A percentile compares a stretch with the other conserved stretches of the same genome.
Evolutionary conservation across 805 yeast species (phyloP).

Genomic region (Kodamaea sagamina): DNA sequence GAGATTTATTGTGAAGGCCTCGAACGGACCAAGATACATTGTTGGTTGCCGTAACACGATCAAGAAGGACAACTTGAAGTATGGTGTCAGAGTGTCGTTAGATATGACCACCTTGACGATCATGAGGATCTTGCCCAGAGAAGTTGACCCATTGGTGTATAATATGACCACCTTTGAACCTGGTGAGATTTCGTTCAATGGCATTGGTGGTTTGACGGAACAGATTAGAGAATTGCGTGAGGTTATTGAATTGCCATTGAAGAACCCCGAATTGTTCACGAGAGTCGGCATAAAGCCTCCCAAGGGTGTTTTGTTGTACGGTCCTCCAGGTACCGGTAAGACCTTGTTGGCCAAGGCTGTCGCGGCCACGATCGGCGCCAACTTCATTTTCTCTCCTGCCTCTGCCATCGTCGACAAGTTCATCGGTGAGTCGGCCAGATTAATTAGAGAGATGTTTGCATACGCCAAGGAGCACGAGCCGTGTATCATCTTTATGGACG

Average conservation of each 20-base stretch:
- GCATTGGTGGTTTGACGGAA: slow-evolving; percentile 94
- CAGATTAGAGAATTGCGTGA: slow-evolving; percentile 96
- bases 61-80: slow-evolving; percentile 76
- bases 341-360: slow-evolving; percentile 95
- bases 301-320: slow-evolving; percentile 92
- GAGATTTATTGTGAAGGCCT: slow-evolving; percentile 92
- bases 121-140: slow-evolving; percentile 96
- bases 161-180: slow-evolving; percentile 98
- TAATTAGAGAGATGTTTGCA: slow-evolving; percentile 96
- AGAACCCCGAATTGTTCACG: slow-evolving; percentile 92
- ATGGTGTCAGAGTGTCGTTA: slow-evolving; percentile 93
- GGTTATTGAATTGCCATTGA: slow-evolving; percentile 94
- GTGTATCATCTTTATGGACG: slow-evolving; percentile 97
- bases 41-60: slow-evolving; percentile 96
- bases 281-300: slow-evolving; percentile 99
- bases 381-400: slow-evolving; percentile 97
- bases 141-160: slow-evolving; percentile 96
- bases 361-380: slow-evolving; percentile 98
- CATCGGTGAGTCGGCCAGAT: slow-evolving; percentile 95
- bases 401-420: slow-evolving; percentile 97
- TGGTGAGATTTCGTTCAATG: slow-evolving; percentile 93
- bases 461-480: slow-evolving; percentile 98
- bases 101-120: slow-evolving; percentile 98
- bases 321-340: slow-evolving; percentile 99
- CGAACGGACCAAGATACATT: slow-evolving; percentile 95